Evolutionary conservation across 805 yeast genomes (phyloP), one percentile per base, ranked within the genome.

Genomic region (Candida sphagnicola): DNA sequence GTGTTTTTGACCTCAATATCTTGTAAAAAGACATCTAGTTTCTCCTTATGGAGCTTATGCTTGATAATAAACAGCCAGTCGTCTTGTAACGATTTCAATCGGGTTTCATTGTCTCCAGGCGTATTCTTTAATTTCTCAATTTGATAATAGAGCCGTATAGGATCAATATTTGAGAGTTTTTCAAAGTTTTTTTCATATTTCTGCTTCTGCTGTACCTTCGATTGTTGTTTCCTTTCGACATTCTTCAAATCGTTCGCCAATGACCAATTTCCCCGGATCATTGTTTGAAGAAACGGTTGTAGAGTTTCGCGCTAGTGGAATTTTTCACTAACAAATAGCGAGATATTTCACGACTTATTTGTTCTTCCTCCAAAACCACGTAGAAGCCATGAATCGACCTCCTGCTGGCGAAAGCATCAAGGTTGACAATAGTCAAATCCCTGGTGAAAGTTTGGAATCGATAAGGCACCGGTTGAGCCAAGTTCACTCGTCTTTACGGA

Each of bases 41-140:
- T 58, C 5, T 54, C 62, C 33, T 54, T 43, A 42, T 65, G 71
- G 1, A 69, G 47, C n/a, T 54, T 52, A 35, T 66, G 47, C 43
- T 59, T 63, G 17, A 48, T 43, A 15, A 68, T 60, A 29, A 62
- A 66, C 1, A 56, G 54, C 61, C 76, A 63, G 42, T 75, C 79
- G 11, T 56, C 56, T 40, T 61, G 51, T 21, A 74, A 51, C 5
- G 38, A 31, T 28, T 50, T 48, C 14, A 67, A 44, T 4, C 38
- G 43, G 21, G 47, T 57, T 8, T 53, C 31, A 11, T 18, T 30
- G 25, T 48, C 43, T 5, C 13, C 5, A n/a, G 16, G 19, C 10
- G 17, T 21, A 4, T 25, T 21, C 24, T 59, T 60, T 18, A 72
- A 50, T 18, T 47, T 38, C 28, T 66, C 51, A 29, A 70, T 59